Base-by-base conservation (phyloP, 768 basidiomycete species). In the Agaricus sinodeliciosus region DNA sequence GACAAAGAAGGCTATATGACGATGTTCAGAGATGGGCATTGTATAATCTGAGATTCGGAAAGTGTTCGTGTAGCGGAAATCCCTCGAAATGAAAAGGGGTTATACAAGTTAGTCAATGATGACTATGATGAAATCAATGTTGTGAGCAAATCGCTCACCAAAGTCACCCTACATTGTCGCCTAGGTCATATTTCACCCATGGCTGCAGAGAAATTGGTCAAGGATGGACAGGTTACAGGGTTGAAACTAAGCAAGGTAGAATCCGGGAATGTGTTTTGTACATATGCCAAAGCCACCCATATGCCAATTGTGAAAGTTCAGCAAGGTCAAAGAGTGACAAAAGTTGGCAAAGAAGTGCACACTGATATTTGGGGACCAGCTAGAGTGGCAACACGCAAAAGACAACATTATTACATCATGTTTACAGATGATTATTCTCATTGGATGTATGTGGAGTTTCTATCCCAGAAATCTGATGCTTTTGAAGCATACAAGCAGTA, bases 321-420 rank as follows among this genome's bases (percentile, higher is more conserved):
- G 16, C 31, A 60, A 15, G 65, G 65, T 0, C 60, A 67, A 3
- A 59, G 59, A 2, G 63, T 68, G 0, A 58, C 47, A 0, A 40
- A 39, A 9, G 43, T 60, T 54, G 59, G 57, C 6, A 49, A 59
- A 8, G 36, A 56, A 25, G 42, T 73, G 4, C 65, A 74, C 55
- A 57, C 63, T 0, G 67, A 76, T 53, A 19, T 77, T 1, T 76
- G 74, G 71, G 72, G 72, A 12, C 73, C 68, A 3, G 62, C 68
- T 0, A 59, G 57, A 0, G 50, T 65, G 0, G 41, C 47, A 11
- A 67, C 43, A 0, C 34, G 62, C 0, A 54, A 58, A 0, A 58
- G 60, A 9, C 40, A 54, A 8, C 18, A 31, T 1, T 73, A 74
- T 47, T 70, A 61, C 36, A 39, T 67, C 3, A 63, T 59, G 0